phyloP scores from a whole-genome alignment of 495 filamentous ascomycete genomes.

The Rhizodiscina lignyota region DNA sequence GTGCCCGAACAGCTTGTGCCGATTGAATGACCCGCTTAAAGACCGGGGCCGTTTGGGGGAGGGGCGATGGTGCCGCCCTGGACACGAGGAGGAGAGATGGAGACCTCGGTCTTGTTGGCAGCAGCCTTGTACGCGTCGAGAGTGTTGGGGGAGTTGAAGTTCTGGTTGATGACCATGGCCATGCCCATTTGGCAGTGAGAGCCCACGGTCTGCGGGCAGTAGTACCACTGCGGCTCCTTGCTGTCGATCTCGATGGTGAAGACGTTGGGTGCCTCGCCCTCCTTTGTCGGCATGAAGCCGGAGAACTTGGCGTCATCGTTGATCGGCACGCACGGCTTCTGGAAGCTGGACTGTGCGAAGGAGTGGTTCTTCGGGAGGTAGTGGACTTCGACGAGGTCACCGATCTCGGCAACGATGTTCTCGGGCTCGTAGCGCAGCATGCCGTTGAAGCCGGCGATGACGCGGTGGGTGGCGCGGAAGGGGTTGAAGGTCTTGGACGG shows the following conservation, averaged over 20 bases:
- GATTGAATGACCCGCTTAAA: too few species aligned
- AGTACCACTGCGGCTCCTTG: slow-evolving; percentile 12
- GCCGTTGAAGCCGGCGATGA: slow-evolving; percentile 10
- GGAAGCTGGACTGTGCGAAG: slow-evolving; percentile 12
- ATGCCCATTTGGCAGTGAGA: slow-evolving; percentile 15
- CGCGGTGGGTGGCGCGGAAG: slow-evolving; percentile 9
- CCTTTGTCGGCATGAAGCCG: slow-evolving; percentile 9
- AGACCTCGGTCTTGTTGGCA: slow-evolving; percentile 2
- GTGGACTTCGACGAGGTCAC: slow-evolving; percentile 13
- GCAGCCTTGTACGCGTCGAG: slow-evolving; percentile 9
- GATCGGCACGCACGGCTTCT: slow-evolving; percentile 12
- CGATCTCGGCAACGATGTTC: slow-evolving; percentile 12
- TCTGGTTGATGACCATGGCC: slow-evolving; percentile 14
- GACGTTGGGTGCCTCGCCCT: slow-evolving; percentile 7
- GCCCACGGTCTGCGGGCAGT: too few species aligned
- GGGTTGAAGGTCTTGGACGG: slow-evolving; percentile 1
- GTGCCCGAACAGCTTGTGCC: too few species aligned
- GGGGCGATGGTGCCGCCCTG: not conserved
- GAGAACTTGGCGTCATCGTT: slow-evolving; percentile 8
- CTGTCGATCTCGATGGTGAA: slow-evolving; percentile 9
- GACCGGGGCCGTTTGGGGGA: not conserved
- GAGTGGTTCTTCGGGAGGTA: slow-evolving; percentile 15
- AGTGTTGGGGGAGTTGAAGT: slow-evolving; percentile 9
- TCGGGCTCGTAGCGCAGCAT: slow-evolving; percentile 13
- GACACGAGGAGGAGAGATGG: slow-evolving; percentile 1